Evolutionary conservation across 345 rosid species (phyloP), one percentile per base, ranked within the genome.

Genomic region (Rhizophora apiculata): DNA sequence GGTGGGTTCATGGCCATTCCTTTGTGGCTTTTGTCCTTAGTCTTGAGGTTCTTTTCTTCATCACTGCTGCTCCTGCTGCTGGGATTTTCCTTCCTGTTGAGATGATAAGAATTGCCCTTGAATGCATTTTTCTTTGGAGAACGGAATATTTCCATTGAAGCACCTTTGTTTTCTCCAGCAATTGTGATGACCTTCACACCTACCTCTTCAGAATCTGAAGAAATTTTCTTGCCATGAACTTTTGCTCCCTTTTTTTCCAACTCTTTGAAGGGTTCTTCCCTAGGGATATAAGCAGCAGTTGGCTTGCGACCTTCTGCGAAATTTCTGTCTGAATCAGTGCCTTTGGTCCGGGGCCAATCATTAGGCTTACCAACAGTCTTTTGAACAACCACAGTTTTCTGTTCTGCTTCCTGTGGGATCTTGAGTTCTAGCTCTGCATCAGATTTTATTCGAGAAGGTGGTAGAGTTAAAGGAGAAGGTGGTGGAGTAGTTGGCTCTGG

Each of bases 161-260:
- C 99, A 8, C 99, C 99, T 79, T 78, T 88, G 85, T 95, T 95
- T 62, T 92, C 93, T 11, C 99, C 97, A 16, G 97, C 89, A 60
- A 95, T 80, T 63, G 96, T 95, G 24, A 95, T 85, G 43, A 92
- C 79, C 74, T 85, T 80, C 75, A 83, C 61, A 10, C 88, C 80
- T 5, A 21, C 39, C 57, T 76, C 82, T 19, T 87, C 88, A 3
- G 86, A 75, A 51, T 84, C 87, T 0, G 83, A 78, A 13, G 67
- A 43, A 22, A 68, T 43, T 56, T 85, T 82, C 79, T 84, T 82
- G 57, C 54, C 39, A 9, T 71, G 63, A n/a, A 31, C 70, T 61
- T 83, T 79, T 54, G 49, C 15, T 13, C 60, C 79, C 29, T 67
- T 79, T 37, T 57, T 55, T 11, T 57, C 76, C 1, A 8, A 60